phyloP scores from a whole-genome alignment of 2,329 filamentous ascomycete genomes.

The Samsoniella hepiali region DNA sequence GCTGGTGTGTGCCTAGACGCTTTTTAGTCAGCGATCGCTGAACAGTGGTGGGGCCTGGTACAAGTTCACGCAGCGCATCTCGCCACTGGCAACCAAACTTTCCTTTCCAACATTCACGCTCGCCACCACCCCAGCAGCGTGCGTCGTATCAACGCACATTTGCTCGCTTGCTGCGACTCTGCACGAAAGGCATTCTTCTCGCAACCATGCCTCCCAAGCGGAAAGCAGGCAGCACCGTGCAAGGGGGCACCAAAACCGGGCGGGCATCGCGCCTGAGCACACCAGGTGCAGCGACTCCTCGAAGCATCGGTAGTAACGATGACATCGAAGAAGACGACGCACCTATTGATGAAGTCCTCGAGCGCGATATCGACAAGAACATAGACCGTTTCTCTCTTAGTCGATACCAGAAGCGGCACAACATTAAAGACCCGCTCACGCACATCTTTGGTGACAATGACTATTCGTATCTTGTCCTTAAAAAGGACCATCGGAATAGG shows the following conservation, averaged over 20 bases:
- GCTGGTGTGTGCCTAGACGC: background rate
- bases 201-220: conserved; percentile 64
- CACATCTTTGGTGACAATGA: conserved; percentile 56
- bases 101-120: background rate
- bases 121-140: background rate
- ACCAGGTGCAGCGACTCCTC: conserved; percentile 58
- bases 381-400: conserved; percentile 58
- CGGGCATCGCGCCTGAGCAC: conserved; percentile 57
- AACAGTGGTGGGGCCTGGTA: background rate
- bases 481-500: conserved; percentile 76
- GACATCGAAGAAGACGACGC: conserved; percentile 48
- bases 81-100: background rate
- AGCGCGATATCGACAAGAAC: conserved; percentile 54
- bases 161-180: background rate
- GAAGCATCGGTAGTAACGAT: conserved; percentile 55
- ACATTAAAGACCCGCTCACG: conserved; percentile 43
- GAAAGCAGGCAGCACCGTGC: conserved; percentile 55
- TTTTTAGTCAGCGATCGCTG: conserved; percentile 10
- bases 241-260: conserved; percentile 52
- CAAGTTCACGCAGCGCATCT: background rate
- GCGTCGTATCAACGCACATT: background rate
- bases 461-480: conserved; percentile 75
- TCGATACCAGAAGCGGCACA: conserved; percentile 47
- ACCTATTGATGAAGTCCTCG: conserved; percentile 49
- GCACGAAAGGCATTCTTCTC: background rate